A percentile compares a stretch with the other conserved stretches of the same genome.
These are phyloP conservation scores for Obelidium mucronatum DNA, from an alignment of 192 early-diverging fungal species.

Conservation along the genomic window DNA sequence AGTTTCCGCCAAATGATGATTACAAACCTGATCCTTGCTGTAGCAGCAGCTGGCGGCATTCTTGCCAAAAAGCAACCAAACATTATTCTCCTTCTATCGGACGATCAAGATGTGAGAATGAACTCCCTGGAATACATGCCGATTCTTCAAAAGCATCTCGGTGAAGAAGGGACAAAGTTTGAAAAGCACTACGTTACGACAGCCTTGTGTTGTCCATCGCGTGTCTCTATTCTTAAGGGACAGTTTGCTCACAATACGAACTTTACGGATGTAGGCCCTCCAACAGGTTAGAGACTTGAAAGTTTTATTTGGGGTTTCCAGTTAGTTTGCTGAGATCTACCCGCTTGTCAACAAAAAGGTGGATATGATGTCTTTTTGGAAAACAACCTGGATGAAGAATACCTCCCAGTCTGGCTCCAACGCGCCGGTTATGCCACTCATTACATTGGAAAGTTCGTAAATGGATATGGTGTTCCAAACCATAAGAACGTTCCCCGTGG, in stretches of 20 bases:
- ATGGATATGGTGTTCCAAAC: conserved; percentile 51
- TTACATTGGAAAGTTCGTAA: conserved; percentile 74
- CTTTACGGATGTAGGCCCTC: conserved; percentile 27
- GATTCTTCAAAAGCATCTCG: conserved; percentile 63
- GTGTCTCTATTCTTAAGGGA: conserved; percentile 64
- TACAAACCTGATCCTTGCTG: too few relatives aligned
- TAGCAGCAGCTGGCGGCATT: too few relatives aligned
- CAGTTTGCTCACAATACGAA: conserved; percentile 74
- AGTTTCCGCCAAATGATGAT: too few relatives aligned
- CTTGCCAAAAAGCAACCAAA: conserved; percentile 61
- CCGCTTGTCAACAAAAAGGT: background rate
- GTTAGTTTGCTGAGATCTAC: background rate
- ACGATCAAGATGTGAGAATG: conserved; percentile 68
- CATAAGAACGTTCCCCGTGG: conserved; percentile 45
- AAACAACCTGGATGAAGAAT: conserved; percentile 50
- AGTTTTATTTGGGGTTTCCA: too few relatives aligned
- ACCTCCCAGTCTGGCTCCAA: conserved; percentile 62
- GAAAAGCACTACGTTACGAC: conserved; percentile 69
- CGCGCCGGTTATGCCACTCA: conserved; percentile 66
- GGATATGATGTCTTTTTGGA: conserved; percentile 51
- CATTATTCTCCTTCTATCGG: conserved; percentile 70
- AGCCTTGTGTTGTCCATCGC: conserved; percentile 69
- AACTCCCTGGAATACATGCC: conserved; percentile 69
- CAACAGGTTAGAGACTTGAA: background rate
- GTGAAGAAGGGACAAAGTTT: conserved; percentile 65